These are phyloP conservation scores for Umbelopsis sp. DNA, from an alignment of 192 early-diverging fungal species.

Conservation along the genomic window DNA sequence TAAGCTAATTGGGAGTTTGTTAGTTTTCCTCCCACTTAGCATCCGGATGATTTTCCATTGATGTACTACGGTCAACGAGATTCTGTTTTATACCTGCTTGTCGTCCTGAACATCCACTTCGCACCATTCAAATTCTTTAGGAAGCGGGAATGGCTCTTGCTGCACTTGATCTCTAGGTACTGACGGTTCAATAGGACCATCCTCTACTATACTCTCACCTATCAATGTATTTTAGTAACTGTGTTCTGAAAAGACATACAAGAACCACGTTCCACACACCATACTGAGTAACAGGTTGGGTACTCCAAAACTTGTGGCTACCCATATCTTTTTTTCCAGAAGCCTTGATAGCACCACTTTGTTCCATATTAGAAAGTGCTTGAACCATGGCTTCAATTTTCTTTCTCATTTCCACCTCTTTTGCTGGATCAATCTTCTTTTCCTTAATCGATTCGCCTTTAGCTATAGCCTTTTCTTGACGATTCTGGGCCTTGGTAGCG, in stretches of 20 bases:
- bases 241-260: neutral
- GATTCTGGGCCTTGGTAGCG: conserved; percentile 13
- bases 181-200: conserved; percentile 84
- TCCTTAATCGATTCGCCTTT: conserved; percentile 14
- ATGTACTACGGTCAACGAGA: neutral
- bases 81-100: conserved; percentile 53
- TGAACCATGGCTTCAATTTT: conserved; percentile 28
- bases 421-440: neutral
- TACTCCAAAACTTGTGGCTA: conserved; percentile 94
- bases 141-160: conserved; percentile 80
- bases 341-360: conserved; percentile 16
- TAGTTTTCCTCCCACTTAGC: neutral
- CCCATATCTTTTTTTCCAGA: conserved; percentile 48
- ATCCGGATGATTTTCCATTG: neutral
- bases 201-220: conserved; percentile 70
- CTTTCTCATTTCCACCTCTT: conserved; percentile 22
- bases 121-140: conserved; percentile 91
- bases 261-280: conserved; percentile 40
- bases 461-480: conserved; percentile 5
- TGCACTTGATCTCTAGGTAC: conserved; percentile 76
- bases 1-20: conserved; percentile 39
- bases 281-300: conserved; percentile 89
- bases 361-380: conserved; percentile 25
- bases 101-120: conserved; percentile 77
- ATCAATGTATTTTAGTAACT: neutral